These are phyloP conservation scores for Lentinula boryana DNA, from an alignment of 768 basidiomycete species.

Conservation along the genomic window DNA sequence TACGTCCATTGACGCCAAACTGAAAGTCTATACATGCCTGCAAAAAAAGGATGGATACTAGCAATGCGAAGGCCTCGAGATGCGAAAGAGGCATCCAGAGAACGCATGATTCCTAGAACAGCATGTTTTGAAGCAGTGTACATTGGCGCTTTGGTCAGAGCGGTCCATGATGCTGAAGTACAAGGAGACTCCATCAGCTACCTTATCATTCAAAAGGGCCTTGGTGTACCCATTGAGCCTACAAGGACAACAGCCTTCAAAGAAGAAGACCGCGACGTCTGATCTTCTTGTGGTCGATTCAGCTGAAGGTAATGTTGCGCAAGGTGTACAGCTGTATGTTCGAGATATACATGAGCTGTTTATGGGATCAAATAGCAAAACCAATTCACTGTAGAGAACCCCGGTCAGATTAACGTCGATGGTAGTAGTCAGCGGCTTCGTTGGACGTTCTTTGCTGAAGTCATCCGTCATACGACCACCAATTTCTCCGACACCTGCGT, in stretches of 20 bases:
- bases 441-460: constrained; percentile 8
- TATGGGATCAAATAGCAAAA: neutral
- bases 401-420: constrained; percentile 25
- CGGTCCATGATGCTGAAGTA: constrained; percentile 22
- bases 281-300: constrained; percentile 5
- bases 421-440: constrained; percentile 18
- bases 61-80: constrained; percentile 16
- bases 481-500: constrained; percentile 39
- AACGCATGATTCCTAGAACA: constrained; percentile 24
- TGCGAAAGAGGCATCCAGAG: constrained; percentile 14
- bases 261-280: neutral
- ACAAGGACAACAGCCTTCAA: constrained; percentile 25
- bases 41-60: constrained; percentile 25
- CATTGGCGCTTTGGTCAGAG: constrained; percentile 18
- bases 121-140: constrained; percentile 28
- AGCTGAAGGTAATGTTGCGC: constrained; percentile 23
- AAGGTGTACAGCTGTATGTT: constrained; percentile 20
- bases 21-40: constrained; percentile 12
- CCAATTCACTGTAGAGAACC: constrained; percentile 19
- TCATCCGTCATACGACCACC: constrained; percentile 17
- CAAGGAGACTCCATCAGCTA: neutral
- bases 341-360: neutral
- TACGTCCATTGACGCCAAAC: neutral
- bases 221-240: constrained; percentile 26
- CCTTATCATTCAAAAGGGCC: neutral